Base-by-base conservation (phyloP, 1,284 basidiomycete genomes). In the Naganishia cerealis region DNA sequence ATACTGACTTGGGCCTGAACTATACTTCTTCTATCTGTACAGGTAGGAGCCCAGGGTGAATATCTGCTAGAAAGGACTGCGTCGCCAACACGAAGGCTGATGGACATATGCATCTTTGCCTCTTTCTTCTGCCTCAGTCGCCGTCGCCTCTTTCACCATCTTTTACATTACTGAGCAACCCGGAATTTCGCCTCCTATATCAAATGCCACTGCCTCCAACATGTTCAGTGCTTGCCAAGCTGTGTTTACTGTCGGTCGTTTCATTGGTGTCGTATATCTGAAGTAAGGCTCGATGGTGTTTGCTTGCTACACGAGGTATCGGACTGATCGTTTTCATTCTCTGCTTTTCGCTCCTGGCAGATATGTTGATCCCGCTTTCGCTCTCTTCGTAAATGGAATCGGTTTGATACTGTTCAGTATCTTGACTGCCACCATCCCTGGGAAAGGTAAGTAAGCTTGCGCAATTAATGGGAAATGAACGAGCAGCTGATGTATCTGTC, bases 181-280 rank as follows among this genome's bases (percentile, higher is more conserved):
- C 3, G 75, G 73, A 40, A 68, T 74, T 63, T 43, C 24, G 10
- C 69, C 71, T 5, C 46, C 71, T 7, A 71, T 71, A 65, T 52
- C 50, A n/a, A 29, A 52, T 4, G 66, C 71, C 9, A 72, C 70
- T 1, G 75, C 74, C 0, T 73, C 73, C 24, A 75, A 76, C 73
- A 70, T 77, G 65, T 77, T 74, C 56, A 73, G 73, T 3, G 75
- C 67, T 5, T 73, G 73, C 56, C 76, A 78, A 57, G 76, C 72
- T 1, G 72, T 73, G 18, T 78, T 78, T 71, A 78, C 76, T 33
- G 66, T 74, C 15, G 76, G 75, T n/a, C 73, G 76, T 18, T 75
- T 78, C 66, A 56, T 77, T 29, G 75, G 74, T 13, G 72, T 77
- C 18, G 42, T 55, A 3, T 76, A 76, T 68, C 71, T 78, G 3